Base-by-base conservation (phyloP, 805 yeast genomes). In the Alloascoidea hylecoeti region DNA sequence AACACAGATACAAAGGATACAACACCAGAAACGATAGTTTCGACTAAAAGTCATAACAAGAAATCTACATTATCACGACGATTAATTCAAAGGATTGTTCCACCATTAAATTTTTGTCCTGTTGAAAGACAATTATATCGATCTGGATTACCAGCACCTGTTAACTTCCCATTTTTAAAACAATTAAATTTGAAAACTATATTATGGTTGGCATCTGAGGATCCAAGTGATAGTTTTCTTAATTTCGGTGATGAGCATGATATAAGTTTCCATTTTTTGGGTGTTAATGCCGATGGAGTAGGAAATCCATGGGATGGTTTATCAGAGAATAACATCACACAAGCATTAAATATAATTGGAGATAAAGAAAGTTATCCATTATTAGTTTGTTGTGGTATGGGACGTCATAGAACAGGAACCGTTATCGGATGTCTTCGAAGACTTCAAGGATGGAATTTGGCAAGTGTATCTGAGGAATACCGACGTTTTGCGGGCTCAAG, bases 351-450 rank as follows among this genome's bases (percentile, higher is more conserved):
- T 43, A 67, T 85, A 23, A 80, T 89, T 15, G 72, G 77, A 34
- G 71, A 83, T 48, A 69, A 68, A 44, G 67, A 72, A 13, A 74
- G 75, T 53, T 83, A 84, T 50, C 97, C 98, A 0, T 50, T 92
- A 44, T 61, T 92, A 37, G 89, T 88, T 3, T 92, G 97, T 56
- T 92, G 97, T 50, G 96, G 96, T 12, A 92, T 92, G 98, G 98
- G 98, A 0, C 66, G 98, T 47, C 98, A 89, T 56, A 66, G 98
- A 46, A 88, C 97, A 0, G 98, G 98, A 1, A 88, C 97, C 0
- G 95, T 92, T 3, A 75, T 92, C 42, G 98, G 98, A 1, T 89
- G 98, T 56, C 61, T 89, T 35, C 64, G 98, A 44, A 68, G 95
- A 42, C 61, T 92, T 14, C 96, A 92, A 65, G 89, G 94, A 13